A percentile compares a stretch with the other conserved stretches of the same genome.
phyloP scores from a whole-genome alignment of 306 rosid genomes.

The Sesbania bispinosa region DNA sequence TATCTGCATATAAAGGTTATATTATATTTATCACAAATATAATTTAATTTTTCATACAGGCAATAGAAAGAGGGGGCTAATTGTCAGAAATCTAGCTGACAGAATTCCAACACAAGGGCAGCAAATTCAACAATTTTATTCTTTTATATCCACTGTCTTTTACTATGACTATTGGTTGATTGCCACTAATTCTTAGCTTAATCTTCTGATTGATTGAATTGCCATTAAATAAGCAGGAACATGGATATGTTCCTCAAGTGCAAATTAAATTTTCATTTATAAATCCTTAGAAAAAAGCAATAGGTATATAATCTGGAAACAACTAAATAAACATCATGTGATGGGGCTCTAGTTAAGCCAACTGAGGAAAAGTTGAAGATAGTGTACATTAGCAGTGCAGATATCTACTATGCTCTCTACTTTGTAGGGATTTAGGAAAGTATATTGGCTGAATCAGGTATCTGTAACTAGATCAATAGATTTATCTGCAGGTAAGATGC shows the following conservation, averaged over 20 bases:
- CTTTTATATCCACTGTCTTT: neutral
- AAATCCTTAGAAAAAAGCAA: neutral
- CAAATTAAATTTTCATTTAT: neutral
- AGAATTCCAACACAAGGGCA: neutral
- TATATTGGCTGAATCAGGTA: neutral
- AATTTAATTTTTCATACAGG: neutral
- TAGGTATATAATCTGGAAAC: neutral
- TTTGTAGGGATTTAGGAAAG: neutral
- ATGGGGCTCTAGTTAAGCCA: neutral
- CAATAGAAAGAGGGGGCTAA: neutral
- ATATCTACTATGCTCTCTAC: constrained; percentile 1
- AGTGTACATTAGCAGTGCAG: neutral
- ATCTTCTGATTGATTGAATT: neutral
- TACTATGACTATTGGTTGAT: neutral
- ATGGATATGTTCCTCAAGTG: neutral
- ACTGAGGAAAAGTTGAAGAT: neutral
- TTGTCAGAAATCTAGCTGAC: neutral
- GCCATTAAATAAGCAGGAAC: neutral
- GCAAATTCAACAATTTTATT: neutral
- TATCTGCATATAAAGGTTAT: constrained; percentile 57
- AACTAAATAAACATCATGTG: neutral
- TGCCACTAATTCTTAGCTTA: neutral
- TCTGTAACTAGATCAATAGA: neutral
- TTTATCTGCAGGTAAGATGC: neutral
- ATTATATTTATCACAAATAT: constrained; percentile 15